phyloP scores from a whole-genome alignment of 345 rosid species.

The Psidium guajava region DNA sequence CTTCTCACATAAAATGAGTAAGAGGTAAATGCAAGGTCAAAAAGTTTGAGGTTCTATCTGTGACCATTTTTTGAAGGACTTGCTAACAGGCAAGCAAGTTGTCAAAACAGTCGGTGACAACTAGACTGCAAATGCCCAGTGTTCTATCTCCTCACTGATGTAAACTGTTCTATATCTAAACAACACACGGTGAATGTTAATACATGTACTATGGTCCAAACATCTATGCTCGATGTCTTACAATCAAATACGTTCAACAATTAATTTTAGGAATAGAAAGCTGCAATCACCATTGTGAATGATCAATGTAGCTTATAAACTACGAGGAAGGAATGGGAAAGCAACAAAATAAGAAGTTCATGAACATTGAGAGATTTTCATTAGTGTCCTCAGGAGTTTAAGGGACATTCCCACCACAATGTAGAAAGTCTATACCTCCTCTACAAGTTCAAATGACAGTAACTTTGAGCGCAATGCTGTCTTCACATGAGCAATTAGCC shows the following conservation, averaged over 20 bases:
- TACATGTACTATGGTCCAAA: background rate
- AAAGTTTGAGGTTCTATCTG: background rate
- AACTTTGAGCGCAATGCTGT: conserved; percentile 67
- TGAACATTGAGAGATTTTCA: background rate
- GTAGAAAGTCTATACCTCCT: conserved; percentile 52
- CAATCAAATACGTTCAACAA: background rate
- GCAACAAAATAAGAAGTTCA: background rate
- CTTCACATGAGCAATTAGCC: conserved; percentile 76
- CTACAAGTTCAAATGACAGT: conserved; percentile 57
- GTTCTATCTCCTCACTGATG: background rate
- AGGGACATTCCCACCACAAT: background rate
- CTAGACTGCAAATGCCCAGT: background rate
- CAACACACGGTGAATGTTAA: background rate
- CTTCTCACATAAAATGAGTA: conserved; percentile 1
- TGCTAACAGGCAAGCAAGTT: background rate
- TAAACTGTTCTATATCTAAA: background rate
- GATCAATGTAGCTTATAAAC: background rate
- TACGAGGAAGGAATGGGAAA: background rate
- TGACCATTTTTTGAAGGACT: background rate
- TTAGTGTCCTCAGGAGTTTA: background rate
- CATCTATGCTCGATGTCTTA: background rate
- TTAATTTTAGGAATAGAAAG: conserved; percentile 28
- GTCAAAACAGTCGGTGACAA: background rate
- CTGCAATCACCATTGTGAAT: conserved; percentile 22
- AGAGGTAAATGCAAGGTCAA: background rate